Percentiles rank a stretch among this genome's conserved stretches.
phyloP scores from a whole-genome alignment of 78 protist genomes.

The Chrysochromulina tobinii region DNA sequence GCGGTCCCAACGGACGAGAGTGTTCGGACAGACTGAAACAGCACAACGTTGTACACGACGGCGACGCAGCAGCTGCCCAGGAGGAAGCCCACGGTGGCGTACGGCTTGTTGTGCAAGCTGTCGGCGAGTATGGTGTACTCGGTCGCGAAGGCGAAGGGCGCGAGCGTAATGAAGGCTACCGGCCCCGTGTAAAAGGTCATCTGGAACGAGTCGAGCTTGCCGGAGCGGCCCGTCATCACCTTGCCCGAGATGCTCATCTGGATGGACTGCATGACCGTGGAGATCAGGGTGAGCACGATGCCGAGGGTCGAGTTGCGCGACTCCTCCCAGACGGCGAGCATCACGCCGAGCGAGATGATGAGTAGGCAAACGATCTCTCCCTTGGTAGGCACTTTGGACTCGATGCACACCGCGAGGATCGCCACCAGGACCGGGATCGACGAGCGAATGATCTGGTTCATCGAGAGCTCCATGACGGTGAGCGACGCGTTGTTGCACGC shows the following conservation, averaged over 20 bases:
- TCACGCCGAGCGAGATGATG: not conserved
- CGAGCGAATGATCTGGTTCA: conserved; percentile 26
- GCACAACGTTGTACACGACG: not conserved
- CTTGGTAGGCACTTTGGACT: not conserved
- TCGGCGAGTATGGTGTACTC: not conserved
- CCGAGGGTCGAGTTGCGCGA: not conserved
- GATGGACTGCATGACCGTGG: not conserved
- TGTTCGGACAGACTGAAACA: not conserved
- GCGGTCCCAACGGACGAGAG: conserved; percentile 14
- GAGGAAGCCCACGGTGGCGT: not conserved
- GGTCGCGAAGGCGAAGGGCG: not conserved
- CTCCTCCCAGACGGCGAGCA: conserved; percentile 20
- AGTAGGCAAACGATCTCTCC: not conserved
- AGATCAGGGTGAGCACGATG: not conserved
- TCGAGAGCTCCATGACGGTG: conserved; percentile 8
- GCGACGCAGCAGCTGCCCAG: conserved; percentile 8
- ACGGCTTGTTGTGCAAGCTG: not conserved
- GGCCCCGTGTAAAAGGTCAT: conserved; percentile 21
- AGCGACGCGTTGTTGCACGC: conserved; percentile 11
- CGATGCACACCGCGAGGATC: not conserved
- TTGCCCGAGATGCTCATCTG: not conserved
- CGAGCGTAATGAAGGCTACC: not conserved
- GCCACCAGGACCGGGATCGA: conserved; percentile 15
- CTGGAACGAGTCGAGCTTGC: conserved; percentile 29
- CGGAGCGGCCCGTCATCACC: not conserved